Conservation (phyloP, 202 grass and related monocot species). For the Sporobolus alterniflorus region DNA sequence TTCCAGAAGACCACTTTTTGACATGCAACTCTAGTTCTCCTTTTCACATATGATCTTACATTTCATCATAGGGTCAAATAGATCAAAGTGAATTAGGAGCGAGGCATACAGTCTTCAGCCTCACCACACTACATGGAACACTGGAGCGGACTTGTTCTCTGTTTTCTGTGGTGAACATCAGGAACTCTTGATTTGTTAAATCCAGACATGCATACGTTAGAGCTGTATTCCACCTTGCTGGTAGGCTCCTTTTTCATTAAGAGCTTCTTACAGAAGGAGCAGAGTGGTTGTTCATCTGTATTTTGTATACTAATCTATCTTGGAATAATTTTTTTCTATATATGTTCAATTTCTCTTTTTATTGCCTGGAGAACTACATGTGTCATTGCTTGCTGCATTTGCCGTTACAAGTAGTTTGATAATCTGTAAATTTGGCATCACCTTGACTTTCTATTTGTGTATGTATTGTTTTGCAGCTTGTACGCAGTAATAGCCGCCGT, state of each 20-base stretch:
- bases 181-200: constrained; percentile 5
- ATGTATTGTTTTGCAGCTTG: constrained; percentile 70
- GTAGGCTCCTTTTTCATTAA: not conserved
- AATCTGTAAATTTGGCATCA: not conserved
- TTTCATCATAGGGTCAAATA: not conserved
- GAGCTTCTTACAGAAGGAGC: not conserved
- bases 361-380: not conserved
- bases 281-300: not conserved
- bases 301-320: not conserved
- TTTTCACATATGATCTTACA: not conserved
- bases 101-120: not conserved
- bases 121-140: not conserved
- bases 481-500: constrained; percentile 91
- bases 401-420: not conserved
- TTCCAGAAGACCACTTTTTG: not conserved
- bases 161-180: not conserved
- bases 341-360: not conserved
- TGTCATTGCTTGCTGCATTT: constrained; percentile 6
- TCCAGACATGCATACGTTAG: not conserved
- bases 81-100: not conserved
- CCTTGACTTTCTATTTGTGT: constrained; percentile 7
- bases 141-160: not conserved
- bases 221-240: not conserved
- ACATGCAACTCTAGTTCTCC: not conserved
- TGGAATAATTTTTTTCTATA: not conserved